Conservation (phyloP, 2,329 filamentous ascomycete species). For the Dichotomopilus funicola region DNA sequence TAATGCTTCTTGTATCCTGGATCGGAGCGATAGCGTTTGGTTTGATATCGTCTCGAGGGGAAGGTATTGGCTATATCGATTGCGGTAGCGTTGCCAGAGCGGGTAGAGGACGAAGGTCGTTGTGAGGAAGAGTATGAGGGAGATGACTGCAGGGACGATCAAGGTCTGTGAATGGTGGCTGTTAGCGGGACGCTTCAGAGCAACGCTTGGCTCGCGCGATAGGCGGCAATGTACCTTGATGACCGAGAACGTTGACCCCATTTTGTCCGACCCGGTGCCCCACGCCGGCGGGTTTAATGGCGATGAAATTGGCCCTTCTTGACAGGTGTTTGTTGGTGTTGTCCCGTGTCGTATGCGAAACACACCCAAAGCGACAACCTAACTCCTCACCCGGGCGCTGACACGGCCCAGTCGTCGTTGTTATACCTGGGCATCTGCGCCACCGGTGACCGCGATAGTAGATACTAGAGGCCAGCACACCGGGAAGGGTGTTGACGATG, state of each 20-base stretch:
- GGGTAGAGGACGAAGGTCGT: slow-evolving; percentile 61
- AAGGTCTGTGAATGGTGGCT: slow-evolving; percentile 48
- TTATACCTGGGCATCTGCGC: not conserved
- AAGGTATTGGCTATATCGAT: slow-evolving; percentile 67
- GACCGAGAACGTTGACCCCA: slow-evolving; percentile 31
- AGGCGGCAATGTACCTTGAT: slow-evolving; percentile 30
- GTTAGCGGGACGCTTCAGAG: not conserved
- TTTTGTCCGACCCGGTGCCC: slow-evolving; percentile 17
- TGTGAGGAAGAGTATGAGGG: slow-evolving; percentile 60
- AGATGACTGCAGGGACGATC: slow-evolving; percentile 63
- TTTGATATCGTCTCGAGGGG: slow-evolving; percentile 58
- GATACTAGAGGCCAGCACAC: not conserved
- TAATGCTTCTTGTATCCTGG: slow-evolving; percentile 40
- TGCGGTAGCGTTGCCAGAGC: slow-evolving; percentile 61
- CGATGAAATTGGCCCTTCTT: too few relatives aligned
- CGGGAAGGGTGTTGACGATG: not conserved
- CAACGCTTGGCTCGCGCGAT: not conserved
- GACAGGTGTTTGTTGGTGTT: too few relatives aligned
- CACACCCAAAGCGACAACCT: too few relatives aligned
- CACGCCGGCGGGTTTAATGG: too few relatives aligned
- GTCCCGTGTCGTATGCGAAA: too few relatives aligned
- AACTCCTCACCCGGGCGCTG: not conserved
- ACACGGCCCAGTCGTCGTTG: not conserved
- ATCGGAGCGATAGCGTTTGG: slow-evolving; percentile 48
- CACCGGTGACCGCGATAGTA: not conserved